Conservation (phyloP, 257 asterid species). For the Nicotiana otophora region DNA sequence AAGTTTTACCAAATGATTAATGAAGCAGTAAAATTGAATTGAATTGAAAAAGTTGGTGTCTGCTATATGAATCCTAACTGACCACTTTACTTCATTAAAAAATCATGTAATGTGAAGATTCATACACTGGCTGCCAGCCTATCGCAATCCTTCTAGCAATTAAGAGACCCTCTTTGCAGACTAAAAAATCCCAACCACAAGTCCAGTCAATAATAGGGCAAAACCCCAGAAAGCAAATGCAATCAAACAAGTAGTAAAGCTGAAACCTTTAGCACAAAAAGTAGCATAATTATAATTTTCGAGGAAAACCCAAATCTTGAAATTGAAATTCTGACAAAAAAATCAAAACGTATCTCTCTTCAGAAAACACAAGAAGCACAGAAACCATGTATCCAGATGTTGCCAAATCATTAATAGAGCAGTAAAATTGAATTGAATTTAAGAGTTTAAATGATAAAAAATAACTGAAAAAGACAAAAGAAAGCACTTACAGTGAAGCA, state of each 20-base stretch:
- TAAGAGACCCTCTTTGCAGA: neutral
- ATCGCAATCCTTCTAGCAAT: neutral
- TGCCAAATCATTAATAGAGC: neutral
- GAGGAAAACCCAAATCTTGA: neutral
- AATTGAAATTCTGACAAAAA: neutral
- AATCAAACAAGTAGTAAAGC: neutral
- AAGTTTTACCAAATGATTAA: neutral
- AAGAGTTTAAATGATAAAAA: neutral
- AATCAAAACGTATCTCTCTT: neutral
- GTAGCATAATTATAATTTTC: neutral
- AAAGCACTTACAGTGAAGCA: constrained; percentile 11
- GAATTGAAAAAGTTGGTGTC: neutral
- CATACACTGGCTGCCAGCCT: too few species aligned
- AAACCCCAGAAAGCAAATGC: neutral
- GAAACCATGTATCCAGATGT: neutral
- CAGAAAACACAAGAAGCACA: neutral
- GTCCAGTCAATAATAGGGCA: neutral
- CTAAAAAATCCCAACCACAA: neutral
- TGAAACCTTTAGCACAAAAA: neutral
- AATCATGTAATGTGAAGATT: neutral
- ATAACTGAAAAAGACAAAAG: neutral
- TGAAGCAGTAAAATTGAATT: neutral
- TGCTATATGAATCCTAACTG: too few species aligned
- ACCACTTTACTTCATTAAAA: too few species aligned
- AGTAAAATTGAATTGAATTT: neutral